Percentiles rank a stretch among this genome's conserved stretches.
phyloP scores from a whole-genome alignment of 768 basidiomycete genomes.

The Coprinopsis marcescibilis region DNA sequence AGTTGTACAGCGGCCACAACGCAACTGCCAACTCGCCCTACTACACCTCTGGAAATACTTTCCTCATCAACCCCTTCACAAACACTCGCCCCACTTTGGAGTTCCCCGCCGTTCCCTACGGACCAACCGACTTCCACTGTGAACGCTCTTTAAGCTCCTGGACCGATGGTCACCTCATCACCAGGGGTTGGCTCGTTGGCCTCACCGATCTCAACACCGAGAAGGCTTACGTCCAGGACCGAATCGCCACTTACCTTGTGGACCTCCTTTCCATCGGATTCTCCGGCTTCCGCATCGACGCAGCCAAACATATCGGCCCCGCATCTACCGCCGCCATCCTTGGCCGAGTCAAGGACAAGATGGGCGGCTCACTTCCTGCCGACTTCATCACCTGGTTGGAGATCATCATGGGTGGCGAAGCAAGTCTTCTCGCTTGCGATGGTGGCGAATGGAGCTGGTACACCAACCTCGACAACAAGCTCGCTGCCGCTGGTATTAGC shows the following conservation, averaged over 20 bases:
- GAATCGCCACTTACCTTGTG: conserved; percentile 7
- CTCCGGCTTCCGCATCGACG: conserved; percentile 9
- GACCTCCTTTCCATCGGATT: conserved; percentile 10
- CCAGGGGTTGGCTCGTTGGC: conserved; percentile 8
- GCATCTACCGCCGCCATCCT: conserved; percentile 1
- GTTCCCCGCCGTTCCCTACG: conserved; percentile 8
- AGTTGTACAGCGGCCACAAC: conserved; percentile 8
- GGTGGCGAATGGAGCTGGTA: conserved; percentile 11
- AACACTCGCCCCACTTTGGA: conserved; percentile 6
- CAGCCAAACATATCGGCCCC: conserved; percentile 9
- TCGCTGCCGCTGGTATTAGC: conserved; percentile 4
- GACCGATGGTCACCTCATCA: conserved; percentile 8
- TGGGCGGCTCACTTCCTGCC: conserved; percentile 7
- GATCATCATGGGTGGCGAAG: conserved; percentile 9
- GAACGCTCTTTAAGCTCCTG: conserved; percentile 6
- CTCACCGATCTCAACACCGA: conserved; percentile 9
- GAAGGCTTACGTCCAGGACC: conserved; percentile 10
- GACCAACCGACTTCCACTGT: conserved; percentile 10
- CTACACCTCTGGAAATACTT: conserved; percentile 9
- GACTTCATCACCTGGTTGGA: conserved; percentile 10
- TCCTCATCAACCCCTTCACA: conserved; percentile 10
- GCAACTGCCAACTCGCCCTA: conserved; percentile 8
- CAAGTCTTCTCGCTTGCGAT: conserved; percentile 5
- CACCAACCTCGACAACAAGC: conserved; percentile 9
- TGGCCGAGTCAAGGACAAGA: conserved; percentile 6